A percentile compares a stretch with the other conserved stretches of the same genome.
These are phyloP conservation scores for Corynascus novoguineensis DNA, from an alignment of 495 filamentous ascomycete genomes.

Conservation along the genomic window DNA sequence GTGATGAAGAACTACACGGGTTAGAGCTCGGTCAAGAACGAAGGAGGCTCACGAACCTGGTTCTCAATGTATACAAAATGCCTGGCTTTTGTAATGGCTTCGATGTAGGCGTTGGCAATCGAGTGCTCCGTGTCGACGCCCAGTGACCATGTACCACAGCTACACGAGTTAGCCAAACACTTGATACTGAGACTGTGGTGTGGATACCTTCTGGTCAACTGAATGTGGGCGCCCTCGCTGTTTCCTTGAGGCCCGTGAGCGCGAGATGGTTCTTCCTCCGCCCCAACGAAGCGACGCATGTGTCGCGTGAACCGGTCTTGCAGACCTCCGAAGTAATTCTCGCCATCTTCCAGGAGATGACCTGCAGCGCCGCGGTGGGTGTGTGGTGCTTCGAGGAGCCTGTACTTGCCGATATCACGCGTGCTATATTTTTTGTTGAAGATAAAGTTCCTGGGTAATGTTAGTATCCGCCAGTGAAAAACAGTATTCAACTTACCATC, in stretches of 20 bases:
- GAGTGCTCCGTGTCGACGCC: constrained; percentile 72
- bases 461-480: not conserved
- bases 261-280: constrained; percentile 17
- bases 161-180: constrained; percentile 23
- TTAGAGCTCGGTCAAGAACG: not conserved
- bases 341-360: constrained; percentile 21
- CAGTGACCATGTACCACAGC: constrained; percentile 66
- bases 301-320: constrained; percentile 42
- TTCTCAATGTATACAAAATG: constrained; percentile 96
- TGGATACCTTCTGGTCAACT: constrained; percentile 40
- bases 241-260: not conserved
- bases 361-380: constrained; percentile 17
- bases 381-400: constrained; percentile 39
- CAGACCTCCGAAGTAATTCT: constrained; percentile 39
- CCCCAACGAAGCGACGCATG: constrained; percentile 32
- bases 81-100: constrained; percentile 70
- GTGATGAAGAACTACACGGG: constrained; percentile 78
- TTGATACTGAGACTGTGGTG: not conserved
- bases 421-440: constrained; percentile 74
- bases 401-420: constrained; percentile 58
- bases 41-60: constrained; percentile 42
- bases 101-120: constrained; percentile 81
- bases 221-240: constrained; percentile 30
- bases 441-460: constrained; percentile 64
- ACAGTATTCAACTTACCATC: constrained; percentile 52